Percentiles rank a stretch among this genome's conserved stretches.
Conservation (phyloP, 768 basidiomycete species). For the Naematelia aurantialba region DNA sequence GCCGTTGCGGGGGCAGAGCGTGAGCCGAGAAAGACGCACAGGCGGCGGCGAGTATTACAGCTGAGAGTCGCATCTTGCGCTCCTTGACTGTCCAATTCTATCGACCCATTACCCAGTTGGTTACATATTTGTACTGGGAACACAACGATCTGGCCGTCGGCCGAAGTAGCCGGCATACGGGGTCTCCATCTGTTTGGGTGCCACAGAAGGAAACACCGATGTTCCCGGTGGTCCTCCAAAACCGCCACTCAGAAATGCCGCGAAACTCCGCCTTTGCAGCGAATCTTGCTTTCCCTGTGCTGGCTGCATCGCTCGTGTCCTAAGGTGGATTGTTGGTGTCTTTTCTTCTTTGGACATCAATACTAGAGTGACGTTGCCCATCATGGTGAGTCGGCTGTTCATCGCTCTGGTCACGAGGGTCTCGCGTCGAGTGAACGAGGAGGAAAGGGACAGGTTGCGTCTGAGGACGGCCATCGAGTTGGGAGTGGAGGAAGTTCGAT, state of each 20-base stretch:
- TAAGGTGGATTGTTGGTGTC: slow-evolving; percentile 1
- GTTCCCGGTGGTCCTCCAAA: background rate
- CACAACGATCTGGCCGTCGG: too few relatives aligned
- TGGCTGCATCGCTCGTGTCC: background rate
- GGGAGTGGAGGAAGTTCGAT: slow-evolving; percentile 1
- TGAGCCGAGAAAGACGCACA: background rate
- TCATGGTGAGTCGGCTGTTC: slow-evolving; percentile 38
- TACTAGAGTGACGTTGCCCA: slow-evolving; percentile 35
- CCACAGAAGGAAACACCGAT: background rate
- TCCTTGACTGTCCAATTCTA: background rate
- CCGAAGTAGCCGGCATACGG: too few relatives aligned
- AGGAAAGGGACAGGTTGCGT: background rate
- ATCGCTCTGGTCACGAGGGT: background rate
- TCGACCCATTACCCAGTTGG: too few relatives aligned
- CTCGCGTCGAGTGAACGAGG: background rate
- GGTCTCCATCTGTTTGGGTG: too few relatives aligned
- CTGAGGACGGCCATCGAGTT: background rate
- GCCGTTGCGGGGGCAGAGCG: background rate
- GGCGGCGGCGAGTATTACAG: background rate
- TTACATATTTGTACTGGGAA: too few relatives aligned
- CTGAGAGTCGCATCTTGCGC: background rate
- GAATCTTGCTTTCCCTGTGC: background rate
- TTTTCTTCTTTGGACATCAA: slow-evolving; percentile 18
- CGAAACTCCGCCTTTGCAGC: slow-evolving; percentile 31
- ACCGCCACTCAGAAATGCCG: slow-evolving; percentile 22